phyloP scores from a whole-genome alignment of 805 yeast species.

The Candida tallmaniae region DNA sequence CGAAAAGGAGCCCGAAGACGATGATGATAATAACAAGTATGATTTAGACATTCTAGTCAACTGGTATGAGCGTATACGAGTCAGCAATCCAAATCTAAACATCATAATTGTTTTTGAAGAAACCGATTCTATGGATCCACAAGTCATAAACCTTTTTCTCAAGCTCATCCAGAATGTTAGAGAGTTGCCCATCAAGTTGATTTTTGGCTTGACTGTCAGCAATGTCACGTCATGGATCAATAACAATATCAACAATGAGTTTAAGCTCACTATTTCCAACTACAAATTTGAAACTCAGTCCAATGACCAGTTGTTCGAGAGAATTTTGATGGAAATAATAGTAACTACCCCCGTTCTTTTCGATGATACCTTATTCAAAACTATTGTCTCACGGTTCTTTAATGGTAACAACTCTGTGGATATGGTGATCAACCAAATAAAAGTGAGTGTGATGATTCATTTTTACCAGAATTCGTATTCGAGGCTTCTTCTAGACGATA shows the following conservation, averaged over 20 bases:
- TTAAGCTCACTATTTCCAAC: constrained; percentile 23
- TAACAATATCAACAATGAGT: constrained; percentile 25
- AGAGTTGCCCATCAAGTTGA: constrained; percentile 27
- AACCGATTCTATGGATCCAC: constrained; percentile 29
- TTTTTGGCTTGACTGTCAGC: constrained; percentile 32
- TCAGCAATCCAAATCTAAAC: not conserved
- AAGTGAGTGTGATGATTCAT: constrained; percentile 34
- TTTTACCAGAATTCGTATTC: constrained; percentile 37
- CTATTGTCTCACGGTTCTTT: constrained; percentile 30
- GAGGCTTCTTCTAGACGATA: constrained; percentile 15
- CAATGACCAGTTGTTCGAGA: constrained; percentile 24
- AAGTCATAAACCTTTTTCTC: constrained; percentile 31
- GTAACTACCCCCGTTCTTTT: constrained; percentile 14
- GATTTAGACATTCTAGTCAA: constrained; percentile 24
- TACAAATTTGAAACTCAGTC: constrained; percentile 31
- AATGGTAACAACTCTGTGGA: constrained; percentile 40
- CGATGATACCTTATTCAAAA: constrained; percentile 20
- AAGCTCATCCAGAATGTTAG: constrained; percentile 22
- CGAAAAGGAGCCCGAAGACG: constrained; percentile 12
- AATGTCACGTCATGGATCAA: constrained; percentile 37
- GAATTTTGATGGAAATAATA: constrained; percentile 30
- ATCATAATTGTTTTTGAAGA: constrained; percentile 30
- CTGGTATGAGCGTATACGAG: constrained; percentile 3
- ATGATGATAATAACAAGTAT: constrained; percentile 25
- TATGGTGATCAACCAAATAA: constrained; percentile 32